Percentiles rank a stretch among this genome's conserved stretches.
These are phyloP conservation scores for Datura wrightii DNA, from an alignment of 257 asterid species.

Conservation along the genomic window DNA sequence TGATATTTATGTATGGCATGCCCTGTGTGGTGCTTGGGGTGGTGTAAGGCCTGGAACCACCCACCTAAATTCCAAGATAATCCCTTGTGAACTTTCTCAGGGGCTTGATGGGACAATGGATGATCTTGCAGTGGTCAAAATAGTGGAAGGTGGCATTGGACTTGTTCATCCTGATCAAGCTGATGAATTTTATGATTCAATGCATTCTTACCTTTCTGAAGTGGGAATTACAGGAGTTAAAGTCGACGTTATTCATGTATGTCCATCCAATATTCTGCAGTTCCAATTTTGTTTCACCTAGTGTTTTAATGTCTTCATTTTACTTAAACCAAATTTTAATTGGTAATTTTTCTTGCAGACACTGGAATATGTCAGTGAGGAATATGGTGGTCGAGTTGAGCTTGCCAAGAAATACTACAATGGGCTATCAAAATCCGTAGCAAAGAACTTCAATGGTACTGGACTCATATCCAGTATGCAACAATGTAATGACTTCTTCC, in stretches of 20 bases:
- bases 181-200: slow-evolving; percentile 62
- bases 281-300: background rate
- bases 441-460: slow-evolving; percentile 55
- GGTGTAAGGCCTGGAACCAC: slow-evolving; percentile 58
- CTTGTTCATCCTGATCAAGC: slow-evolving; percentile 58
- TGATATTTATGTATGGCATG: slow-evolving; percentile 86
- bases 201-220: slow-evolving; percentile 67
- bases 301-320: background rate
- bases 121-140: slow-evolving; percentile 63
- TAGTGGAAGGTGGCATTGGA: slow-evolving; percentile 76
- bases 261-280: background rate
- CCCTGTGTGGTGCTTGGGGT: slow-evolving; percentile 86
- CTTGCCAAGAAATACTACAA: slow-evolving; percentile 61
- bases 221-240: slow-evolving; percentile 80
- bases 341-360: slow-evolving; percentile 55
- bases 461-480: slow-evolving; percentile 69
- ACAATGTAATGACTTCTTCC: slow-evolving; percentile 63
- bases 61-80: slow-evolving; percentile 59
- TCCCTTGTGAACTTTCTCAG: slow-evolving; percentile 58
- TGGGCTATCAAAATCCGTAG: slow-evolving; percentile 68
- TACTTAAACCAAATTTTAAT: background rate
- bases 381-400: slow-evolving; percentile 75
- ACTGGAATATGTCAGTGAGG: slow-evolving; percentile 59
- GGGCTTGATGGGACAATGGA: slow-evolving; percentile 61
- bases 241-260: slow-evolving; percentile 54